Conservation (phyloP, 192 early-diverging fungal genomes). For the Coemansia sp. region DNA sequence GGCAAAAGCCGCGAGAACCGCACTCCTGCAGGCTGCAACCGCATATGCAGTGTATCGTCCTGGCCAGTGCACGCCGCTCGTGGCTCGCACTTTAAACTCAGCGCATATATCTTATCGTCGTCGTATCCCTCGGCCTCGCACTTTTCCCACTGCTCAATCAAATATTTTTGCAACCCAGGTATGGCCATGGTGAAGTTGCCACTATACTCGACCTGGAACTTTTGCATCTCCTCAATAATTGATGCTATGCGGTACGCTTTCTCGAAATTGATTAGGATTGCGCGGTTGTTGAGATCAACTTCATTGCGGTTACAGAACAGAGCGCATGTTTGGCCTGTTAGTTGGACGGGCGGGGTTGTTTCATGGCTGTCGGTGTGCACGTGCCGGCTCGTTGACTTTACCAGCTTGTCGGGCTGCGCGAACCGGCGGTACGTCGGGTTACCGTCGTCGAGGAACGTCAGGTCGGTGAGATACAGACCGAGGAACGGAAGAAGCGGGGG, state of each 20-base stretch:
- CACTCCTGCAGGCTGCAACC: slow-evolving; percentile 1
- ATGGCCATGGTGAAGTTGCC: slow-evolving; percentile 55
- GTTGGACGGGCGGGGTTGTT: slow-evolving; percentile 12
- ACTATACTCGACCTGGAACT: slow-evolving; percentile 74
- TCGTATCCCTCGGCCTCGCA: slow-evolving; percentile 36
- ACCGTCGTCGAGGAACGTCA: slow-evolving; percentile 85
- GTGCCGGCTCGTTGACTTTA: not conserved
- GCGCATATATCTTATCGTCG: slow-evolving; percentile 47
- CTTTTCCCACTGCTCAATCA: slow-evolving; percentile 51
- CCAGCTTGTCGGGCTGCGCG: slow-evolving; percentile 21
- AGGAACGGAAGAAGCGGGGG: slow-evolving; percentile 77
- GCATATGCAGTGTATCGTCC: not conserved
- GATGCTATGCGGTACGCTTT: slow-evolving; percentile 65
- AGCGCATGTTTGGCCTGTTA: slow-evolving; percentile 48
- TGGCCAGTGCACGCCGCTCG: slow-evolving; percentile 6
- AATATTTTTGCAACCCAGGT: slow-evolving; percentile 48
- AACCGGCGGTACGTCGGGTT: slow-evolving; percentile 64
- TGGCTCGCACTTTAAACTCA: slow-evolving; percentile 48
- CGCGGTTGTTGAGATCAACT: slow-evolving; percentile 34
- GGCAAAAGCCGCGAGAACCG: slow-evolving; percentile 25
- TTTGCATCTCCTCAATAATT: slow-evolving; percentile 71
- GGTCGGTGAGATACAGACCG: slow-evolving; percentile 76
- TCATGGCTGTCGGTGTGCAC: not conserved
- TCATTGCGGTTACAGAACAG: slow-evolving; percentile 29
- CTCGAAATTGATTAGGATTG: slow-evolving; percentile 79